Base-by-base conservation (phyloP, 768 basidiomycete species). In the Panus rudis region DNA sequence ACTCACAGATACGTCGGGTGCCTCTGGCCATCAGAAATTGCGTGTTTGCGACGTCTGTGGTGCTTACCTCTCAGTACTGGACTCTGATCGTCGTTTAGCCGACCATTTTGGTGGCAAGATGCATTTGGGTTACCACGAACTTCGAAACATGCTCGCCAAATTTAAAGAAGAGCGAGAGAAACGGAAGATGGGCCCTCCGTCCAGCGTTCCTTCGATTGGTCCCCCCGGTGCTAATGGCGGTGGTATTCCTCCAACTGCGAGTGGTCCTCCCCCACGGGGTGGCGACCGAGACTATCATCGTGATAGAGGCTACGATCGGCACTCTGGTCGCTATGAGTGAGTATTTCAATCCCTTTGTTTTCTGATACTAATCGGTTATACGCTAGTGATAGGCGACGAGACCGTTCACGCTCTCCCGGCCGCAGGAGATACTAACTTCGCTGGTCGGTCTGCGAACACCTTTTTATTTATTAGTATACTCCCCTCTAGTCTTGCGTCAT, bases 21-120 rank as follows among this genome's bases (percentile, higher is more conserved):
- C 96, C 4, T 96, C 92, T 44, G 96, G 96, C n/a, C 96, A 99
- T 72, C 96, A 99, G 67, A 98, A 98, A 67, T 71, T 99, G 54
- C 84, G 96, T 49, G 96, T 99, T n/a, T 98, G 96, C 70, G 96
- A 99, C 70, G 93, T 97, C 22, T 99, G 96, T 62, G 96, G 96
- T 56, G 96, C 96, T n/a, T 98, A 98, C 72, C 76, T 99, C 34
- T 94, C 91, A 13, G 90, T 99, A 27, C 75, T 98, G 37, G 96
- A 99, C 67, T 97, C 94, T 45, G 96, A 99, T 71, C 83, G 94
- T 62, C 92, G 96, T 62, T 71, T 99, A 48, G 96, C 96, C 40
- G 96, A 99, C 71, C 96, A 99, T 65, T 99, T 99, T 71, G 96
- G 96, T 66, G 96, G 96, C 57, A 99, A 99, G 96, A 94, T 99